Evolutionary conservation across 31 red algal species (phyloP).

Genomic region (Odonthalia washingtoniensis): DNA sequence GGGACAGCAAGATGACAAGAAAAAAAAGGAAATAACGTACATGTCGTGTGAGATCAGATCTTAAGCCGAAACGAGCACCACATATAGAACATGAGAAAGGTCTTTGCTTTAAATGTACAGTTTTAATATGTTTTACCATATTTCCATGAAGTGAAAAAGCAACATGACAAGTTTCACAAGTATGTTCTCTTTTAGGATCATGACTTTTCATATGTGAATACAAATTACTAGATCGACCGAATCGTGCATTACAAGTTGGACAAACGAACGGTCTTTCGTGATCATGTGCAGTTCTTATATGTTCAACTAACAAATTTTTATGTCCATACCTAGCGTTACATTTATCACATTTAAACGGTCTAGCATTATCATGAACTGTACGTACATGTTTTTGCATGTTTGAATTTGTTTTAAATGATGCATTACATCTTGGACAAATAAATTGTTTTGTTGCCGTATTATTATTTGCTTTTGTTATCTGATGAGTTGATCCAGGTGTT

Average conservation of each 20-base stretch:
- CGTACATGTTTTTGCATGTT: constrained; percentile 80
- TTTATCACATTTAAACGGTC: constrained; percentile 70
- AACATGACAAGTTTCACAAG: constrained; percentile 68
- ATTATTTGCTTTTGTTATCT: background rate
- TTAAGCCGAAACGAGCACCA: constrained; percentile 54
- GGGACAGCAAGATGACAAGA: background rate
- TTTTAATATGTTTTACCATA: constrained; percentile 73
- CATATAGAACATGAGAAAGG: constrained; percentile 73
- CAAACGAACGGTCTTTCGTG: constrained; percentile 77
- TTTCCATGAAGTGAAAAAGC: constrained; percentile 62
- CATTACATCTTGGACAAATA: constrained; percentile 58
- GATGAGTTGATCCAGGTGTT: background rate
- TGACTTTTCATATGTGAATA: constrained; percentile 73
- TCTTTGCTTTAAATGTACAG: constrained; percentile 74
- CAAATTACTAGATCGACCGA: constrained; percentile 67
- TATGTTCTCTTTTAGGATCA: constrained; percentile 57
- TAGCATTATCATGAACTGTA: constrained; percentile 73
- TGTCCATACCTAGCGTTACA: constrained; percentile 77
- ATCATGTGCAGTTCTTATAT: constrained; percentile 71
- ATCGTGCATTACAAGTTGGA: constrained; percentile 59
- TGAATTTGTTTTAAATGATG: constrained; percentile 73
- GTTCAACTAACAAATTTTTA: constrained; percentile 74
- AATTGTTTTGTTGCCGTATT: constrained; percentile 38
- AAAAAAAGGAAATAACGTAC: constrained; percentile 32
- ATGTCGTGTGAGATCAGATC: constrained; percentile 64